Evolutionary conservation across 2,329 filamentous ascomycete genomes (phyloP).

Genomic region (Blastomyces percursus): DNA sequence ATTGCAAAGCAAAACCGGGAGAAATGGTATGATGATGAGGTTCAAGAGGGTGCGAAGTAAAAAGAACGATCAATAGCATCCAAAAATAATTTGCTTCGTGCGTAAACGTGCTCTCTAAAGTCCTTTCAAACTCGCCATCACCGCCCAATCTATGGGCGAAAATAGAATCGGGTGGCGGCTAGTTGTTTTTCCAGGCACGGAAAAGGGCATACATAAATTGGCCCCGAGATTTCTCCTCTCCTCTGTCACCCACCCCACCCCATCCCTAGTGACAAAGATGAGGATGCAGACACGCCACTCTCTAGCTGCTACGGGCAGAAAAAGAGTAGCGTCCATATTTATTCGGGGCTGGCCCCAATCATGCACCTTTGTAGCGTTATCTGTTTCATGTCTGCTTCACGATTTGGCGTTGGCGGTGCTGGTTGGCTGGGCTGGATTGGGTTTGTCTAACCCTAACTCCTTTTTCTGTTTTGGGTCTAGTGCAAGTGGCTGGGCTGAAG

Average conservation of each 20-base stretch:
- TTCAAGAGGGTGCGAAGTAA: background rate
- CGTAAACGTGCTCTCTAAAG: background rate
- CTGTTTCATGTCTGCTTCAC: slow-evolving; percentile 3
- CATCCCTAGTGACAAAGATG: background rate
- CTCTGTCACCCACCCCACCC: too few relatives aligned
- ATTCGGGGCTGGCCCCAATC: background rate
- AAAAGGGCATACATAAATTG: too few relatives aligned
- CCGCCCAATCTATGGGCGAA: background rate
- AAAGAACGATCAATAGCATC: background rate
- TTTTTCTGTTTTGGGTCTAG: slow-evolving; percentile 1
- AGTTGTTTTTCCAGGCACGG: too few relatives aligned
- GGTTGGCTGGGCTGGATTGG: background rate
- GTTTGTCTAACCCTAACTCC: background rate
- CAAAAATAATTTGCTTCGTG: background rate
- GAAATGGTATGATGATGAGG: background rate
- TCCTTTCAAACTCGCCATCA: background rate
- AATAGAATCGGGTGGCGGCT: background rate
- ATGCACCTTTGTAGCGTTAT: background rate
- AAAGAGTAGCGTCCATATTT: background rate
- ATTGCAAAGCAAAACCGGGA: background rate
- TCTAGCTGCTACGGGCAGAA: background rate
- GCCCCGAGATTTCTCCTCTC: too few relatives aligned
- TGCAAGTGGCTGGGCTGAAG: too few relatives aligned
- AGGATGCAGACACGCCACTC: background rate
- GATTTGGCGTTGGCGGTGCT: background rate